Base-by-base conservation (phyloP, 768 basidiomycete genomes). In the Boletus huronensis region DNA sequence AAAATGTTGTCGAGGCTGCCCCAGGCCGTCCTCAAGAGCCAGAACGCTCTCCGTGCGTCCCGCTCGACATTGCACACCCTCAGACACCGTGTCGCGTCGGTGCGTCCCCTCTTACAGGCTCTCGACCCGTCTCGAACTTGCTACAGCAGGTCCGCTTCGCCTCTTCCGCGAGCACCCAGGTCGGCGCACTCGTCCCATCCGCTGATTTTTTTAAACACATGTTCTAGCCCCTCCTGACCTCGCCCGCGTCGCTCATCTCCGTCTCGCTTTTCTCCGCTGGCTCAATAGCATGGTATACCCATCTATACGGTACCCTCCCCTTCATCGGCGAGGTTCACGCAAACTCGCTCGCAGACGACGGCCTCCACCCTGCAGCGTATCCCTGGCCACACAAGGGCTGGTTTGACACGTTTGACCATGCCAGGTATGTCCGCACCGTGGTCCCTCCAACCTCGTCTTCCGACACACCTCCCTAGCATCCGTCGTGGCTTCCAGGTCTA, bases 401-500 rank as follows among this genome's bases (percentile, higher is more conserved):
- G 55, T 75, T 99, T 26, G 92, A 97, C 74, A 87, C 90, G 42
- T 99, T 95, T 67, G 95, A 99, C 79, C 97, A 99, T 72, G 84
- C 93, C 58, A 88, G 93, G 96, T 94, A 77, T 71, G 82, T 76
- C 54, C 50, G 48, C 48, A 40, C 61, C 64, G 35, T 41, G 25
- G 41, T 42, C 53, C 11, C 57, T 26, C 23, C 59, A 50, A 26
- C 19, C 54, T 46, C 49, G 41, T 48, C 21, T 32, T 57, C 56
- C 59, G 47, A 54, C 52, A 48, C 54, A 36, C 34, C 40, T 50
- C 39, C 34, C 48, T 60, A 96, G 94, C 73, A 95, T 98, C 68
- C 93, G 95, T 65, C 82, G 96, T 68, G 95, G 93, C 38, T 95
- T 91, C 78, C 85, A 90, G 73, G 97, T 99, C 53, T 99, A 99